Percentiles rank a stretch among this genome's conserved stretches.
phyloP scores from a whole-genome alignment of 768 basidiomycete genomes.

The Jaapia argillacea region DNA sequence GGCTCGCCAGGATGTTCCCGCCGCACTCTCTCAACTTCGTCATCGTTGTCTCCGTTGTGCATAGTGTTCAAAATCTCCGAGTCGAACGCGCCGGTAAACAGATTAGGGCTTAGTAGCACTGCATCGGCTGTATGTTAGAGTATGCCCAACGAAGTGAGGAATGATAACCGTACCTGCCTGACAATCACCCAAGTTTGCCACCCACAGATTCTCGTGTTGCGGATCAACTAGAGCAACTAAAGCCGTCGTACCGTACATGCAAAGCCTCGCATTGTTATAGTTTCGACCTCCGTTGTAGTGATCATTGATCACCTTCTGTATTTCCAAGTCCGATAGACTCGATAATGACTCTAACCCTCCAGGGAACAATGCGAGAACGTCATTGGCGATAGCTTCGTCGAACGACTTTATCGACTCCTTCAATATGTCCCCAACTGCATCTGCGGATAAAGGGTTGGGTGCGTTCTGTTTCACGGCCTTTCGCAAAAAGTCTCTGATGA shows the following conservation, averaged over 20 bases:
- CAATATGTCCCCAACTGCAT: conserved; percentile 20
- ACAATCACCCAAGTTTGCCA: conserved; percentile 76
- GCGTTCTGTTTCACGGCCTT: conserved; percentile 18
- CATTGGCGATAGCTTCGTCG: conserved; percentile 33
- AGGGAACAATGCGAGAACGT: conserved; percentile 35
- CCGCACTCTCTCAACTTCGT: conserved; percentile 54
- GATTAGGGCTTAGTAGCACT: conserved; percentile 34
- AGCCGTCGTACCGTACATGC: conserved; percentile 76
- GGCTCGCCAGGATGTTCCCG: conserved; percentile 60
- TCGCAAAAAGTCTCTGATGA: not conserved
- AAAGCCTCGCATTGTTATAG: conserved; percentile 54
- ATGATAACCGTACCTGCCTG: conserved; percentile 48
- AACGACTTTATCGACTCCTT: conserved; percentile 26
- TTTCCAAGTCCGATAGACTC: conserved; percentile 43
- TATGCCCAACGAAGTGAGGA: conserved; percentile 1
- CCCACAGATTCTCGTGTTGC: conserved; percentile 58
- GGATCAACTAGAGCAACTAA: conserved; percentile 68
- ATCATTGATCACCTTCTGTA: conserved; percentile 56
- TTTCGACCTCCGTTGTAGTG: conserved; percentile 45
- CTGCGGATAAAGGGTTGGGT: conserved; percentile 17
- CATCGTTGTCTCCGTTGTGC: conserved; percentile 63
- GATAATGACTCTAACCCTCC: conserved; percentile 42
- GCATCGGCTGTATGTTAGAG: conserved; percentile 1
- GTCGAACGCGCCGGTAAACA: conserved; percentile 41
- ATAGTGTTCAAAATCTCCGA: conserved; percentile 49